Conservation (phyloP, 2,329 filamentous ascomycete genomes). For the Aspergillus eucalypticola region DNA sequence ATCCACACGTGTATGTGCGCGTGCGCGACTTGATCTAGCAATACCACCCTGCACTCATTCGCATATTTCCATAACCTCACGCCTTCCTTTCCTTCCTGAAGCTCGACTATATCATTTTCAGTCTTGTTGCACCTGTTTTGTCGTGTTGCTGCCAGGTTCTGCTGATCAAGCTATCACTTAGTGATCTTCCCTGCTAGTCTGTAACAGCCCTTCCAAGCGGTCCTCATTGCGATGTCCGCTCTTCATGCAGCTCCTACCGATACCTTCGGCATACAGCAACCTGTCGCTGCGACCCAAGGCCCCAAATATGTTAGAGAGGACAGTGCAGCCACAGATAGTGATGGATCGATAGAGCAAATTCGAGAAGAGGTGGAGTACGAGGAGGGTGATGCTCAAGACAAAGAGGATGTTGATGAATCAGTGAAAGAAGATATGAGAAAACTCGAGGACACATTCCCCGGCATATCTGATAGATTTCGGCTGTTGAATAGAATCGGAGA, state of each 20-base stretch:
- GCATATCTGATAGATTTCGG: constrained; percentile 80
- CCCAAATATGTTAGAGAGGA: constrained; percentile 22
- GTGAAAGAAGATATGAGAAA: constrained; percentile 86
- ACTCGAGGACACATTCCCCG: constrained; percentile 77
- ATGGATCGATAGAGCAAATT: constrained; percentile 14
- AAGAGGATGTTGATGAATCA: constrained; percentile 45
- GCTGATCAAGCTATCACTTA: background rate
- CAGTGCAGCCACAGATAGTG: constrained; percentile 17
- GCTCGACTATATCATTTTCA: background rate
- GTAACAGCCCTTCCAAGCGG: background rate
- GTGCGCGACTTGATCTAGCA: background rate
- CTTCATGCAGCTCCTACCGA: constrained; percentile 26
- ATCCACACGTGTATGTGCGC: background rate
- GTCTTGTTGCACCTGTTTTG: background rate
- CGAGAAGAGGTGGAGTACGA: constrained; percentile 29
- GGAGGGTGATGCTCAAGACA: constrained; percentile 28
- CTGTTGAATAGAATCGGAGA: constrained; percentile 97
- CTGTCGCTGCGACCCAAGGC: constrained; percentile 16
- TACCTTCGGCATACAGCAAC: constrained; percentile 28
- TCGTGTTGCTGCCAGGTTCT: background rate
- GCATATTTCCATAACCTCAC: background rate
- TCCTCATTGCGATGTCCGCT: constrained; percentile 26
- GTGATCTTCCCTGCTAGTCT: background rate
- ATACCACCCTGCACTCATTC: background rate
- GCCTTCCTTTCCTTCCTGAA: background rate